Conservation (phyloP, 2,329 filamentous ascomycete species). For the Calonectria multiphialidica region DNA sequence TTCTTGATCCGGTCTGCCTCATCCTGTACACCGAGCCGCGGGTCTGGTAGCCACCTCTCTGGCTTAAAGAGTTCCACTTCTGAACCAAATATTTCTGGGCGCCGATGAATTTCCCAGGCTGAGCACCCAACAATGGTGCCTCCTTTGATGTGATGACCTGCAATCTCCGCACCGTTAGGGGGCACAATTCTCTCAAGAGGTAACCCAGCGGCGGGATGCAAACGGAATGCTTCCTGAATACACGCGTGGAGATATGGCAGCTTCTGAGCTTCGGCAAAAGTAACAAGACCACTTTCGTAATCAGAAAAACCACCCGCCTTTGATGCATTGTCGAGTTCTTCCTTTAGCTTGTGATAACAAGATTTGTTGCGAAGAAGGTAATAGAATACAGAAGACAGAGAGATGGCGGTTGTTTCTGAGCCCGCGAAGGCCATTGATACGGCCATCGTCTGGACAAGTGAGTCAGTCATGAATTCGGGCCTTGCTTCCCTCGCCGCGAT, state of each 20-base stretch:
- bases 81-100: conserved; percentile 74
- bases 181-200: conserved; percentile 82
- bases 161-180: conserved; percentile 71
- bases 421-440: conserved; percentile 82
- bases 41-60: conserved; percentile 72
- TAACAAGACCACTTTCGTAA: conserved; percentile 70
- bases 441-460: conserved; percentile 77
- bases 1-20: conserved; percentile 57
- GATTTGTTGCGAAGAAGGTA: conserved; percentile 74
- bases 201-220: conserved; percentile 80
- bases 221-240: conserved; percentile 81
- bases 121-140: conserved; percentile 82
- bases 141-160: conserved; percentile 71
- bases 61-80: conserved; percentile 76
- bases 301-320: conserved; percentile 63
- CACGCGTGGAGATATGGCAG: conserved; percentile 83
- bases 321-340: conserved; percentile 73
- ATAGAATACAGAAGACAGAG: conserved; percentile 79
- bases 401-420: conserved; percentile 84
- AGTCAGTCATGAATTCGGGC: conserved; percentile 79
- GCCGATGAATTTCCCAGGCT: conserved; percentile 80
- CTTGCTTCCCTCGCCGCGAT: conserved; percentile 75
- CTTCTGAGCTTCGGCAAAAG: conserved; percentile 76
- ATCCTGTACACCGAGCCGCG: conserved; percentile 48
- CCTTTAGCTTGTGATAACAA: conserved; percentile 65